Conservation (phyloP, 306 rosid species). For the Quercus mongolica region DNA sequence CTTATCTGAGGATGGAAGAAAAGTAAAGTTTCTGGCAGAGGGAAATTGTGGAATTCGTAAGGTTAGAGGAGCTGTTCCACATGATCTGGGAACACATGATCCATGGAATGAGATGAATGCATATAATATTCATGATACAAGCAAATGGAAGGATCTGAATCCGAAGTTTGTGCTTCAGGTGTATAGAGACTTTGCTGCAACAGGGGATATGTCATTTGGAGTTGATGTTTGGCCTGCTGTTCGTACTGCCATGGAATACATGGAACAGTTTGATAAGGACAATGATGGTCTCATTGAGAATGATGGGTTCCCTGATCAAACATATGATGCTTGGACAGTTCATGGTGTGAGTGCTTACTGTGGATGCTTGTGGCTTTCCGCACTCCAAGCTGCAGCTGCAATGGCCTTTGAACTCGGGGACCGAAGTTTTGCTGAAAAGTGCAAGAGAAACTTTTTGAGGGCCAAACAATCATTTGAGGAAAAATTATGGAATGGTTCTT, state of each 20-base stretch:
- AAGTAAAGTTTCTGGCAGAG: slow-evolving; percentile 86
- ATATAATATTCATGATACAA: slow-evolving; percentile 91
- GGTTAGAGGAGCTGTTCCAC: slow-evolving; percentile 95
- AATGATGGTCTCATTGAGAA: slow-evolving; percentile 89
- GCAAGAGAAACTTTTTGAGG: slow-evolving; percentile 79
- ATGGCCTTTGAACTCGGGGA: slow-evolving; percentile 89
- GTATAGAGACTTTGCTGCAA: slow-evolving; percentile 87
- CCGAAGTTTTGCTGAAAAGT: slow-evolving; percentile 71
- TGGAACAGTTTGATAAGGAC: slow-evolving; percentile 91
- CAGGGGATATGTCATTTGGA: slow-evolving; percentile 91
- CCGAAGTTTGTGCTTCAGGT: slow-evolving; percentile 95
- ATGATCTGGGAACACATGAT: slow-evolving; percentile 96
- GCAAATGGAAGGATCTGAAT: slow-evolving; percentile 97
- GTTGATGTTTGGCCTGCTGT: slow-evolving; percentile 99
- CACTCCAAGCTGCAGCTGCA: slow-evolving; percentile 97
- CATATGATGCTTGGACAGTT: slow-evolving; percentile 97
- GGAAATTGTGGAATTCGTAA: slow-evolving; percentile 96
- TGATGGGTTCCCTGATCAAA: slow-evolving; percentile 98
- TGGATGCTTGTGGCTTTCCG: slow-evolving; percentile 95
- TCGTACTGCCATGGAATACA: slow-evolving; percentile 91
- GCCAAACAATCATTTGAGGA: slow-evolving; percentile 85
- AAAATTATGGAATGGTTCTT: slow-evolving; percentile 95
- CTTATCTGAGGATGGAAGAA: slow-evolving; percentile 92
- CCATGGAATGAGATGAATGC: slow-evolving; percentile 99
- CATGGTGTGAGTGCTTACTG: slow-evolving; percentile 97